Base-by-base conservation (phyloP, 108 stramenopile genomes). In the Poteriospumella lacustris region DNA sequence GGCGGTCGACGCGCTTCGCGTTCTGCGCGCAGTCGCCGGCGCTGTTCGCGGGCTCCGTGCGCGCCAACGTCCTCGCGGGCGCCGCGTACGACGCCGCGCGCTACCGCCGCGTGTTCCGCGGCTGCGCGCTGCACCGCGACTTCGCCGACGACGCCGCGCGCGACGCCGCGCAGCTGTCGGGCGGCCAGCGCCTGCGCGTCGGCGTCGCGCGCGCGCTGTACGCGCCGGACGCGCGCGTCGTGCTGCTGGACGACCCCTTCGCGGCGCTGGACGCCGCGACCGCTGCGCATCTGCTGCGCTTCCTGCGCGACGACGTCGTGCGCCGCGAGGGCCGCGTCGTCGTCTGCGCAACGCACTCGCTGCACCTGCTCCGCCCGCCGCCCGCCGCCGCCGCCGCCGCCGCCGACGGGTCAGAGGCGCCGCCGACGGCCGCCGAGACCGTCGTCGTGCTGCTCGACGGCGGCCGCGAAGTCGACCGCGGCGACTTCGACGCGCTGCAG, bases 191-290 rank as follows among this genome's bases (percentile, higher is more conserved):
- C 2, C 2, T 33, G 39, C 77, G 77, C 24, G 62, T 78, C 1
- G 77, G 36, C 19, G 1, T 78, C 3, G 77, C 77, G 1, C 59
- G 77, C 5, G 77, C 77, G 34, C 60, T 78, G 2, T 60, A 60
- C 43, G 2, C 5, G 3, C n/a, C n/a, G n/a, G 34, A 58, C 12
- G 31, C 12, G 24, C 42, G 42, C n/a, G 9, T 59, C 5, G 12
- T 59, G 24, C 26, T 73, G 9, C 41, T 73, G 9, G 70, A 73
- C 36, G 70, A 73, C 42, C 70, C 70, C 3, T 73, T 73, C 31
- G 9, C 12, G 3, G 70, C 70, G 15, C 42, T 73, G 47, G 70
- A 73, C 42, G 3, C 24, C 12, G 24, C 15, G 3, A 73, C 70
- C 12, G 41, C 41, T 19, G 19, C 36, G 36, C 38, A 5, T 9